Base-by-base conservation (phyloP, 2,329 filamentous ascomycete genomes). In the Sarocladium brachiariae region DNA sequence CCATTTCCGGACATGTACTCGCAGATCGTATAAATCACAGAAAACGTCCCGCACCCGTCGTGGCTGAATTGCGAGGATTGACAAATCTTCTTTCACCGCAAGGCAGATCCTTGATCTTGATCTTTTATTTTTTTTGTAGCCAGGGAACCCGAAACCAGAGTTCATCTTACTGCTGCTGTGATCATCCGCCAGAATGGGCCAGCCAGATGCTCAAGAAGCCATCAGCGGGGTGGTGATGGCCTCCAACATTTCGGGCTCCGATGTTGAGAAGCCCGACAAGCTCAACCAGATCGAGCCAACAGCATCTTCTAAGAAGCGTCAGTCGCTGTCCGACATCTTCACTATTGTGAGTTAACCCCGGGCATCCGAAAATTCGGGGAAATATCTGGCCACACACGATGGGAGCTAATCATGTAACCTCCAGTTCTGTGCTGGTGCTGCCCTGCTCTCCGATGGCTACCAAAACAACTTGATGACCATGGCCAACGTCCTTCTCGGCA, bases 401-500 rank as follows among this genome's bases (percentile, higher is more conserved):
- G 34, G 6, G 6, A 10, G 34, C 7, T 6, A 16, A 9, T 10
- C 9, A 37, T 16, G 16, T 7, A 23, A 39, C 37, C 14, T 39
- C 16, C 21, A 43, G 39, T 80, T 62, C 24, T 62, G 61, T 49
- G 59, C 61, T 8, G 65, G 65, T 4, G 62, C 63, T 6, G 66
- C 66, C 11, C 59, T 66, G 39, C 61, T 65, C 48, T 65, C 63
- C 2, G 66, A 68, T 41, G 66, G 65, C 19, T 67, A 67, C 57
- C 62, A 67, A 35, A 68, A 65, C 57, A 65, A 67, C 53, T 55
- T 69, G 19, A 69, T 67, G 61, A 64, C 61, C 39, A 64, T 64
- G 61, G 55, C 57, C 46, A 63, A 64, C 38, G 61, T 65, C 19
- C 51, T 63, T 18, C 62, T 64, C 52, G 60, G 58, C 43, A 57